Base-by-base conservation (phyloP, 2,329 filamentous ascomycete genomes). In the Diaporthe citriasiana region DNA sequence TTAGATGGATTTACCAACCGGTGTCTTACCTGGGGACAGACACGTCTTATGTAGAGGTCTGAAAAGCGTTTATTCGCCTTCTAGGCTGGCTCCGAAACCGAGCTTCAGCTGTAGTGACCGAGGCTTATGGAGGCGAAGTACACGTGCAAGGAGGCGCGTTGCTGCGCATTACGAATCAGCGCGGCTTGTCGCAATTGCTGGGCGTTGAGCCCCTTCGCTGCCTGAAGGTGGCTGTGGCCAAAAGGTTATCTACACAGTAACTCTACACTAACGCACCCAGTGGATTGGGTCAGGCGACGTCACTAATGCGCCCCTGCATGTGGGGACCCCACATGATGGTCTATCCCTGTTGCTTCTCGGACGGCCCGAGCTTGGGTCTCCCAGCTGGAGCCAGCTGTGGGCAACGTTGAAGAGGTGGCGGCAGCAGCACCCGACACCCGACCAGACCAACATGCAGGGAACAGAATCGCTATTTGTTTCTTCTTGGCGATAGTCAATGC, bases 291-390 rank as follows among this genome's bases (percentile, higher is more conserved):
- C 33, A 59, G 33, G 55, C 59, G n/a, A 71, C 70, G 70, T 71
- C 65, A 59, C 66, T 53, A 57, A 65, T 73, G 72, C 72, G 72
- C 72, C 72, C 51, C 51, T 53, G 63, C 63, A 68, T 25, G 63
- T 53, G 63, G 63, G n/a, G n/a, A 12, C 33, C 8, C 45, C 22
- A 17, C 63, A 38, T 13, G 8, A 53, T 53, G 63, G 63, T 68
- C 33, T 13, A 68, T 53, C 63, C 63, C 63, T 68, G 63, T 27
- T 53, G 33, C 1, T 13, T 12, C 2, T 53, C 47, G 63, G 63
- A 13, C 63, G 63, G n/a, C 15, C 63, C 63, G 63, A 68, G 33
- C 33, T n/a, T 13, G 30, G 9, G 47, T 3, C 63, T 25, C 40
- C 25, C 71, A 70, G 42, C 51, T 69, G 71, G 1, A 4, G 15